Percentiles rank a stretch among this genome's conserved stretches.
Evolutionary conservation across 129 eudicot species (phyloP).

Genomic region (Ambrosia trifida): DNA sequence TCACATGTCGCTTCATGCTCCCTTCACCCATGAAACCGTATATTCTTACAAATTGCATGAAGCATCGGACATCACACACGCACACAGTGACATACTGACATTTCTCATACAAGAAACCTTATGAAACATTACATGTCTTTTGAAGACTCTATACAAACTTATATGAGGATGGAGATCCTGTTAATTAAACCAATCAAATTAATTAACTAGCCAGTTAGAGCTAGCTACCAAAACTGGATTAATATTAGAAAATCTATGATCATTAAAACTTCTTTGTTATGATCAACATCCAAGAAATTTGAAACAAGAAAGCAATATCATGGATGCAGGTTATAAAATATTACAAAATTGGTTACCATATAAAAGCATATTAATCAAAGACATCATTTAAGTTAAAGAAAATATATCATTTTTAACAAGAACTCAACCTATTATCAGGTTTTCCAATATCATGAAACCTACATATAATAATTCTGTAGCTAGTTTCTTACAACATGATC

Average conservation of each 20-base stretch:
- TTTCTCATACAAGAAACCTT: background rate
- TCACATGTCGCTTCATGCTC: too few species aligned
- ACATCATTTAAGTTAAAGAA: background rate
- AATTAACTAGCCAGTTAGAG: too few species aligned
- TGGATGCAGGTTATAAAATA: background rate
- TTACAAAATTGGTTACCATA: background rate
- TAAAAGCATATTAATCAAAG: background rate
- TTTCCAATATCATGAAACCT: background rate
- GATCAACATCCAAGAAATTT: background rate
- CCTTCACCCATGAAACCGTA: too few species aligned
- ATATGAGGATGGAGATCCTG: constrained; percentile 2
- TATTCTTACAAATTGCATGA: background rate
- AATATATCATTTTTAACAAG: background rate
- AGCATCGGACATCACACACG: background rate
- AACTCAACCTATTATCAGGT: background rate
- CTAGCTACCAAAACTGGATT: too few species aligned
- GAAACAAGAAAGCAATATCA: background rate
- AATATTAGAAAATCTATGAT: background rate
- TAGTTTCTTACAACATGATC: constrained; percentile 9
- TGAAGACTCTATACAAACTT: background rate
- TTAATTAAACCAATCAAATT: background rate
- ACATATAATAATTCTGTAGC: background rate
- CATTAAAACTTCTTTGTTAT: background rate
- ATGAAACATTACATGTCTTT: background rate
- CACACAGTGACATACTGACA: too few species aligned